phyloP scores from a whole-genome alignment of 306 rosid species.

The Trifolium fragiferum region DNA sequence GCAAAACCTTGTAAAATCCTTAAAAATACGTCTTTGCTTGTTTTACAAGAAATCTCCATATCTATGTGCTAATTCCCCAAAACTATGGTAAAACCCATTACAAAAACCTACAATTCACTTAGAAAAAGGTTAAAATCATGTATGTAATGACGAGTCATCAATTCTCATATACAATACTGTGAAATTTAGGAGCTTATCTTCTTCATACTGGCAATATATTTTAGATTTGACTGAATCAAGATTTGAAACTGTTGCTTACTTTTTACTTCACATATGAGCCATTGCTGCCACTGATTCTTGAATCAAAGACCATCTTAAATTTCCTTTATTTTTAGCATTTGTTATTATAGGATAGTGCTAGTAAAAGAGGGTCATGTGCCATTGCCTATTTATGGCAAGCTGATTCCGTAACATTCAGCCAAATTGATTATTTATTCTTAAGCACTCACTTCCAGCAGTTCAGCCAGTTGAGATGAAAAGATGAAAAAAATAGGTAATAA shows the following conservation, averaged over 20 bases:
- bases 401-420: constrained; percentile 11
- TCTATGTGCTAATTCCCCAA: no score
- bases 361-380: constrained; percentile 15
- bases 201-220: neutral
- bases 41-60: no score
- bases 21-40: no score
- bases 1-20: no score
- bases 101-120: no score
- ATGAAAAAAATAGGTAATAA: no score
- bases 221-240: neutral
- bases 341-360: neutral
- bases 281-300: neutral
- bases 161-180: neutral
- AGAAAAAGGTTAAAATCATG: no score
- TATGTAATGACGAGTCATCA: no score
- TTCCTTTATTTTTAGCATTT: constrained; percentile 3
- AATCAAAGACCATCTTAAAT: neutral
- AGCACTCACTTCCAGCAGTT: constrained; percentile 30
- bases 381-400: neutral
- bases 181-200: neutral
- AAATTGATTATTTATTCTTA: constrained; percentile 22
- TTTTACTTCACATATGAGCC: neutral
- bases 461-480: neutral
- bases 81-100: no score
- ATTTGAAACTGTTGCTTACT: neutral